Conservation (phyloP, 1,139 yeast species). For the Hyphopichia burtonii region DNA sequence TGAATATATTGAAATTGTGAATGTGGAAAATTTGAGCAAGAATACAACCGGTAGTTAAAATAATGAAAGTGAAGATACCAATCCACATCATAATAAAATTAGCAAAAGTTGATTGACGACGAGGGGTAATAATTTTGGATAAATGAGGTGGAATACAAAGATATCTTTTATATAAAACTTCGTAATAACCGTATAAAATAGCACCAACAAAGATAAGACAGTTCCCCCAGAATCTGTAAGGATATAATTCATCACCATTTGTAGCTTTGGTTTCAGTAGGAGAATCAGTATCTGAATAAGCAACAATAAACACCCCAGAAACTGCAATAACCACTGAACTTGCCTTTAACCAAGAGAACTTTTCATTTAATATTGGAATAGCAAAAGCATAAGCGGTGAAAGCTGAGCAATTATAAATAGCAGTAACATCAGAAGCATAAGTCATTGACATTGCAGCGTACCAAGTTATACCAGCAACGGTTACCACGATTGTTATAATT, state of each 20-base stretch:
- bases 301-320: conserved; percentile 74
- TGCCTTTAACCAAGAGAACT: conserved; percentile 63
- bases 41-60: conserved; percentile 52
- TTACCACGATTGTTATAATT: conserved; percentile 56
- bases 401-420: conserved; percentile 87
- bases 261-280: conserved; percentile 12
- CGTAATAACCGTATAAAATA: conserved; percentile 78
- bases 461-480: conserved; percentile 83
- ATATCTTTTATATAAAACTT: conserved; percentile 73
- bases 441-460: conserved; percentile 80
- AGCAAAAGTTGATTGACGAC: conserved; percentile 48
- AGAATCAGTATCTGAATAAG: conserved; percentile 58
- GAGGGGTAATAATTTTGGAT: conserved; percentile 42
- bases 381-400: conserved; percentile 87
- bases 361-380: conserved; percentile 68
- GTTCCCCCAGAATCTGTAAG: conserved; percentile 70
- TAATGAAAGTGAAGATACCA: conserved; percentile 56
- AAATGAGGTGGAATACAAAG: conserved; percentile 70
- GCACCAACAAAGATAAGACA: conserved; percentile 76
- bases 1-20: conserved; percentile 58
- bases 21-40: conserved; percentile 53
- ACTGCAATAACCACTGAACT: conserved; percentile 71
- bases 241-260: conserved; percentile 35
- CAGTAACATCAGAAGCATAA: conserved; percentile 84
- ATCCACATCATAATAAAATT: conserved; percentile 51